phyloP scores from a whole-genome alignment of 345 rosid species.

The Euphorbia pulcherrima region DNA sequence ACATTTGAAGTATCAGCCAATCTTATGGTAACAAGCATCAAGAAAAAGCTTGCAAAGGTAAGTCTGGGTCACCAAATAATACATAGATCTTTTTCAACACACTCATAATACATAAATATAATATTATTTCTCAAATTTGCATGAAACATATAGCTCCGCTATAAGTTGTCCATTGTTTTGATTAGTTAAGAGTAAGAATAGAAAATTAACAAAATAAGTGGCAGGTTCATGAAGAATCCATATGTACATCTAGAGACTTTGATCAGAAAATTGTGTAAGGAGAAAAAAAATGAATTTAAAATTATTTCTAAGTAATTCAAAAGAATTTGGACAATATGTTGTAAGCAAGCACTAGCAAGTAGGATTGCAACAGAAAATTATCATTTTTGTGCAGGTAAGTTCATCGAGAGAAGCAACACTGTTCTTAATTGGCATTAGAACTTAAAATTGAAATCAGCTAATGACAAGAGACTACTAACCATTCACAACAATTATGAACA shows the following conservation, averaged over 20 bases:
- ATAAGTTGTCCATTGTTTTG: neutral
- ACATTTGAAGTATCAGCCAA: neutral
- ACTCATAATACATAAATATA: neutral
- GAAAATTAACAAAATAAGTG: neutral
- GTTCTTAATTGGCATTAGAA: neutral
- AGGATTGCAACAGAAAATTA: neutral
- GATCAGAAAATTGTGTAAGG: neutral
- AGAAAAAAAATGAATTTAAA: neutral
- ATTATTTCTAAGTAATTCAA: neutral
- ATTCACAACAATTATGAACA: conserved; percentile 51
- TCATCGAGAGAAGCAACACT: neutral
- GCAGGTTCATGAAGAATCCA: neutral
- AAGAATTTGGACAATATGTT: neutral
- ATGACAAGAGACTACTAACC: conserved; percentile 30
- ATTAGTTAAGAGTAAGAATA: neutral
- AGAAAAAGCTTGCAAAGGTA: no score
- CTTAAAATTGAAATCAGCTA: neutral
- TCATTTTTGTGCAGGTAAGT: neutral
- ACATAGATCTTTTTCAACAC: neutral
- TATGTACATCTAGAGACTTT: neutral
- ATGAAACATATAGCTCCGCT: neutral
- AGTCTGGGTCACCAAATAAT: neutral
- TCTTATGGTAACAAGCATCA: neutral
- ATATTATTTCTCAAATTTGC: neutral
- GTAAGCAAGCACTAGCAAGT: neutral